Base-by-base conservation (phyloP, 768 basidiomycete species). In the Trametes meyenii region DNA sequence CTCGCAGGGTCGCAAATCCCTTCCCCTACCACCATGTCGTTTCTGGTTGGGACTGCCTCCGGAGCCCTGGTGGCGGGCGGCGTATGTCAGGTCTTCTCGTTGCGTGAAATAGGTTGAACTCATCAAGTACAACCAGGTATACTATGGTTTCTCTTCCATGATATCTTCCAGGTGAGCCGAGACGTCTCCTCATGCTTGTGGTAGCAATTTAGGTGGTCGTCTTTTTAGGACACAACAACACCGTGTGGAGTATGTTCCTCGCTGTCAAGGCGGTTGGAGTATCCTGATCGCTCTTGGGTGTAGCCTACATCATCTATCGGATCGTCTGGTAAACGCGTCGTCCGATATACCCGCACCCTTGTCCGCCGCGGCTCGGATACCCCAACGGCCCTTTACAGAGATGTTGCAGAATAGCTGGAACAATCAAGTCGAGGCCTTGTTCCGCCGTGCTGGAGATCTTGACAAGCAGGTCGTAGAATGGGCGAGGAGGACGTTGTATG, bases 371-470 rank as follows among this genome's bases (percentile, higher is more conserved):
- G 59, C 58, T 19, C 69, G 71, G 33, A 75, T 69, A 36, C 57
- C 56, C 40, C 68, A 69, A 48, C 67, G 64, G 26, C 71, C 72
- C 1, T 70, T 70, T 43, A 38, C 54, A 12, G 23, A 66, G 11
- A 49, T 67, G 49, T 38, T 74, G 35, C 71, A 72, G 62, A 59
- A 59, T 23, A 61, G 63, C 24, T 74, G 73, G 73, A 74, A 74
- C 58, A 53, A 59, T 8, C 69, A 72, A 52, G 58, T 74, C 12
- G 73, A 69, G 51, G 61, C 63, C 1, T 23, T 72, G 0, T 71
- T 72, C 55, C 62, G 64, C 1, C 29, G 63, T 5, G 60, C 66
- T 12, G 42, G 67, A 17, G 64, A 65, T 6, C 51, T 67, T 58
- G 70, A 70, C 42, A 52, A 63, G 43, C 56, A 62, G 21, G 58